Evolutionary conservation across 306 rosid genomes (phyloP), one percentile per base, ranked within the genome.

Genomic region (Sesbania bispinosa): DNA sequence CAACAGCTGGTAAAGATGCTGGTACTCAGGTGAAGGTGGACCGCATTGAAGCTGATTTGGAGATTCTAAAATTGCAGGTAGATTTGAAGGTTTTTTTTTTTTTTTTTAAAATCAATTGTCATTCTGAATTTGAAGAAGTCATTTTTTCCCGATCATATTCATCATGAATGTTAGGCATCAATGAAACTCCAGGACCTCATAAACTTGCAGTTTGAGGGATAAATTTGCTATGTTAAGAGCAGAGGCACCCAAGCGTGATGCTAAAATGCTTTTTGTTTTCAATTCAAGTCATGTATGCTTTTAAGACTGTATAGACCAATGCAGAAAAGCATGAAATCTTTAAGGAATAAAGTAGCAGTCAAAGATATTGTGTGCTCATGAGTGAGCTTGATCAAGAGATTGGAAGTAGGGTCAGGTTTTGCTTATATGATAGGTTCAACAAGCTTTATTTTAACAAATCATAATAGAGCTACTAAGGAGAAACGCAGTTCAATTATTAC

Each of bases 1-100:
- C 76, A 66, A 65, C 73, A 62, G 84, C 79, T 76, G 97, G 88
- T 61, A 80, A 78, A 71, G 81, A 88, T 81, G 81, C 80, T 35
- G 87, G 67, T 57, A 81, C 85, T 67, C 95, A 83, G 74, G 83
- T 75, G 43, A 89, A 83, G 77, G 89, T 89, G 81, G 88, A 80
- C 48, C 95, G 98, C 29, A 81, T 87, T 67, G 97, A 90, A 75
- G 97, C 98, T 67, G 98, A 94, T 86, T 76, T 88, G 86, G 89
- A 86, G 82, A 94, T 94, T 80, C 82, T 94, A 16, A 94, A 87
- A 58, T 81, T 90, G 78, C 98, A 94, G 96, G 98, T 90, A 63
- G 13, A 33, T 47, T 50, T 72, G 76, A 46, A 57, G 23, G 45
- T 32, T 74, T 23, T 52, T 43, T 21, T 8, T 7, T 13, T 19